These are phyloP conservation scores for Toxoplasma gondii DNA, from an alignment of 169 alveolate genomes.

Conservation along the genomic window DNA sequence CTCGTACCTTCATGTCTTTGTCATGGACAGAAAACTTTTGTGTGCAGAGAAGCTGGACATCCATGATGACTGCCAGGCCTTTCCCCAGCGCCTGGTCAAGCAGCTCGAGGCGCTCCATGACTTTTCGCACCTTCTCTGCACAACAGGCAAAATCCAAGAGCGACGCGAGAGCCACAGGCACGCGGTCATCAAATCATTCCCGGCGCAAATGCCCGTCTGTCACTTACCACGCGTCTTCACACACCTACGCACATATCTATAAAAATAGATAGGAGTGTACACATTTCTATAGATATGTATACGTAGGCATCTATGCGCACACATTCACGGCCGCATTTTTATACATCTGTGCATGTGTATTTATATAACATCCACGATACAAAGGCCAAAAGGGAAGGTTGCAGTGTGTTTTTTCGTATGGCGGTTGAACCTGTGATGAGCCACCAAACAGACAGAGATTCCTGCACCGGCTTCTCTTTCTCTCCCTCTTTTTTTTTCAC, in stretches of 20 bases:
- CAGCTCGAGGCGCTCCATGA: slow-evolving; percentile 1
- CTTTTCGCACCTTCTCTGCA: background rate
- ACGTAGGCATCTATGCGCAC: background rate
- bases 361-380: background rate
- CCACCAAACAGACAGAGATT: too few species aligned
- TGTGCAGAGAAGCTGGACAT: background rate
- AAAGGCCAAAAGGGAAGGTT: background rate
- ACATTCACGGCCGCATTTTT: background rate
- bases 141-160: background rate
- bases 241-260: background rate
- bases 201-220: too few species aligned
- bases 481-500: too few species aligned
- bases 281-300: background rate
- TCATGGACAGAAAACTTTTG: background rate
- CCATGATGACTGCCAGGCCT: slow-evolving; percentile 27
- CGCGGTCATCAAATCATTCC: too few species aligned
- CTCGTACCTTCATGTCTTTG: background rate
- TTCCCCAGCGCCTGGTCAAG: background rate
- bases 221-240: background rate
- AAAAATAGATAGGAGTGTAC: background rate
- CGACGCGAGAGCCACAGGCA: background rate
- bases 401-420: too few species aligned
- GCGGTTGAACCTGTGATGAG: too few species aligned
- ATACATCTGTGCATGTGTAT: background rate
- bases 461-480: too few species aligned